Percentiles rank a stretch among this genome's conserved stretches.
phyloP scores from a whole-genome alignment of 148 eudicot genomes.

The Vaccinium myrtillus region DNA sequence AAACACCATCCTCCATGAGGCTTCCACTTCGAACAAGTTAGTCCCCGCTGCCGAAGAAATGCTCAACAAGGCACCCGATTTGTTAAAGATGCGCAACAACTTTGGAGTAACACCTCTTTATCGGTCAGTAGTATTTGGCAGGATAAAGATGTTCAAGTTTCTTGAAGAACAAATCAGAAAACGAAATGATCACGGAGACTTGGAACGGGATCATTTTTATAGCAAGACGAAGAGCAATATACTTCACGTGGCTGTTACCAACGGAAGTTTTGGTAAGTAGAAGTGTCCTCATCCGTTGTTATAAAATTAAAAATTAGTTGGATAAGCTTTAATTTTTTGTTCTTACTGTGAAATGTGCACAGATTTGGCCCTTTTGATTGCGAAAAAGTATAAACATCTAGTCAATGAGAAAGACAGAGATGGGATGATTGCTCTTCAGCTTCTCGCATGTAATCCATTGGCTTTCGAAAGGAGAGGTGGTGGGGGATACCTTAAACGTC shows the following conservation, averaged over 20 bases:
- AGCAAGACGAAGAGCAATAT: background rate
- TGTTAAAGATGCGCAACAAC: slow-evolving; percentile 10
- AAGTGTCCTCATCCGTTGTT: background rate
- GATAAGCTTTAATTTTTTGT: background rate
- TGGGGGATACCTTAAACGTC: background rate
- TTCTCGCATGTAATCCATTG: slow-evolving; percentile 13
- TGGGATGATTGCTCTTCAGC: slow-evolving; percentile 26
- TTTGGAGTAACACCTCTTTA: slow-evolving; percentile 15
- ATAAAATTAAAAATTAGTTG: background rate
- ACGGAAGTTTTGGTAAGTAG: slow-evolving; percentile 9
- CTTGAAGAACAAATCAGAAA: background rate
- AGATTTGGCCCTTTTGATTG: slow-evolving; percentile 18
- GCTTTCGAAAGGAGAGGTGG: background rate
- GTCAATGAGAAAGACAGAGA: background rate
- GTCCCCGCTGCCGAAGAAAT: slow-evolving; percentile 12
- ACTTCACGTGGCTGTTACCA: slow-evolving; percentile 7
- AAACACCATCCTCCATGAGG: slow-evolving; percentile 24
- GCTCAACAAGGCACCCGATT: background rate
- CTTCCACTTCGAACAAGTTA: slow-evolving; percentile 7
- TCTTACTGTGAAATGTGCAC: background rate
- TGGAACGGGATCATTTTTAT: no score
- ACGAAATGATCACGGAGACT: background rate
- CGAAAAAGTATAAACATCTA: background rate
- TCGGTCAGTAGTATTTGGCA: slow-evolving; percentile 16
- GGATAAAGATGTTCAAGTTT: background rate